Conservation (phyloP, 345 rosid species). For the Microcos paniculata region DNA sequence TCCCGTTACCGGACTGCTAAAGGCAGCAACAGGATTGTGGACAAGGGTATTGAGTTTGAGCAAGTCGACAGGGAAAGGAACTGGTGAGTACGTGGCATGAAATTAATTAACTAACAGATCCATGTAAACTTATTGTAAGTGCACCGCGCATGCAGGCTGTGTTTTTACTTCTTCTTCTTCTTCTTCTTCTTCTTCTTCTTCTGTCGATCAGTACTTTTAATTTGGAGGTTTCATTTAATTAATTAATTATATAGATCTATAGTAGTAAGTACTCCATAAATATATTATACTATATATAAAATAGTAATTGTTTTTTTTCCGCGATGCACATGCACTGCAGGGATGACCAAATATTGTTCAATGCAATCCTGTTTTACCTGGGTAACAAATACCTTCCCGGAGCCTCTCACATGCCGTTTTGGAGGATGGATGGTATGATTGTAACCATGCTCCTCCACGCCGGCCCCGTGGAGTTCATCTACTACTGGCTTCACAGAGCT, state of each 20-base stretch:
- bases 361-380: slow-evolving; percentile 46
- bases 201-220: too few relatives aligned
- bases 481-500: slow-evolving; percentile 80
- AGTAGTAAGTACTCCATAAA: too few relatives aligned
- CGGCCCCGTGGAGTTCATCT: slow-evolving; percentile 79
- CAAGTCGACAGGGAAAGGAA: slow-evolving; percentile 70
- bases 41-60: slow-evolving; percentile 69
- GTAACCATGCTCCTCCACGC: slow-evolving; percentile 48
- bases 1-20: slow-evolving; percentile 64
- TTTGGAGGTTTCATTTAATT: too few relatives aligned
- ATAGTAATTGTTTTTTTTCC: too few relatives aligned
- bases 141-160: too few relatives aligned
- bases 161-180: too few relatives aligned
- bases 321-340: slow-evolving; percentile 22
- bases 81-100: slow-evolving; percentile 41
- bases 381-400: slow-evolving; percentile 14
- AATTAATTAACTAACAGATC: not conserved
- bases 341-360: slow-evolving; percentile 77
- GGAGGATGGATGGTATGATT: slow-evolving; percentile 63
- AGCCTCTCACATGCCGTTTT: slow-evolving; percentile 44
- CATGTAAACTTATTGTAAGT: too few relatives aligned
- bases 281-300: too few relatives aligned
- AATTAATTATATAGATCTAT: too few relatives aligned
- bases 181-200: too few relatives aligned
- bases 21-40: slow-evolving; percentile 57